Conservation (phyloP, 352 stramenopile genomes). For the Phytophthora melonis region DNA sequence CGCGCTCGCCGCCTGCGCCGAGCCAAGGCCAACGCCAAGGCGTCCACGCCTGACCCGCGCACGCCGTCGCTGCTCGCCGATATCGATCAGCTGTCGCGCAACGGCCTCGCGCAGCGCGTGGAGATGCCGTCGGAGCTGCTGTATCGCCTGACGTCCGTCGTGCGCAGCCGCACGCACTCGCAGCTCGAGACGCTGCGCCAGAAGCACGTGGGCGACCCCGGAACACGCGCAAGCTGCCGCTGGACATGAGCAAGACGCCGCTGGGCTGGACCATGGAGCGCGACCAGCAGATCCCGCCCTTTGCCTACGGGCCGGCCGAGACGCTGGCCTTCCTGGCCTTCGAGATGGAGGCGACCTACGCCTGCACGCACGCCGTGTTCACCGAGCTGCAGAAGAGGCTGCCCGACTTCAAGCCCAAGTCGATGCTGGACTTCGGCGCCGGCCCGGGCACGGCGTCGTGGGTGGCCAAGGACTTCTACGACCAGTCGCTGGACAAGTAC, state of each 20-base stretch:
- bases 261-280: conserved; percentile 85
- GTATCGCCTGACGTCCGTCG: conserved; percentile 59
- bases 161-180: conserved; percentile 79
- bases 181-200: conserved; percentile 78
- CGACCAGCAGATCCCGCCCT: conserved; percentile 67
- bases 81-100: conserved; percentile 72
- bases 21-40: conserved; percentile 28
- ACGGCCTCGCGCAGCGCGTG: conserved; percentile 70
- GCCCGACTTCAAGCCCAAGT: conserved; percentile 67
- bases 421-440: conserved; percentile 81
- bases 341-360: conserved; percentile 80
- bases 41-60: conserved; percentile 2
- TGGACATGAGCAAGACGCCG: conserved; percentile 83
- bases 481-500: conserved; percentile 67
- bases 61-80: conserved; percentile 51
- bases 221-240: conserved; percentile 61
- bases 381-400: conserved; percentile 64
- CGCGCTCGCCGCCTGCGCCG: conserved; percentile 59
- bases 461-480: conserved; percentile 79
- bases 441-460: conserved; percentile 81
- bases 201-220: conserved; percentile 58
- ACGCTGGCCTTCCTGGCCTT: conserved; percentile 80
- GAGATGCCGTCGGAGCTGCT: conserved; percentile 80
- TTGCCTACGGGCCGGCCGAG: conserved; percentile 74
- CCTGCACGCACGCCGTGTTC: conserved; percentile 75